Evolutionary conservation across 2,329 filamentous ascomycete species (phyloP).

Genomic region (Aurifilum marmelostoma): DNA sequence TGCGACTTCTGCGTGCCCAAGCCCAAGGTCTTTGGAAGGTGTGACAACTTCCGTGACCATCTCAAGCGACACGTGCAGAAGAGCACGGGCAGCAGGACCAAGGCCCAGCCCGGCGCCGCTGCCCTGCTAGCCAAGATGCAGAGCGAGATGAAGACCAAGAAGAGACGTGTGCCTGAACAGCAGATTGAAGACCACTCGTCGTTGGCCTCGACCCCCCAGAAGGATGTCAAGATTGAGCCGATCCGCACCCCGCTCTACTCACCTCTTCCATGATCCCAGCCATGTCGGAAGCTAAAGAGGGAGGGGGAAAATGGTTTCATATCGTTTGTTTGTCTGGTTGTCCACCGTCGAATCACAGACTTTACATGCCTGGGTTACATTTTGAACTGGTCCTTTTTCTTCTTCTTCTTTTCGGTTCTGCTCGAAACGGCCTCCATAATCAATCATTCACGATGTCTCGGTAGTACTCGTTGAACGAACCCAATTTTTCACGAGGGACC

Average conservation of each 20-base stretch:
- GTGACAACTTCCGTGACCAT: constrained; percentile 27
- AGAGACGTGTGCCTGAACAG: constrained; percentile 8
- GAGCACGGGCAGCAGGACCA: constrained; percentile 25
- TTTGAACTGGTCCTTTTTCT: neutral
- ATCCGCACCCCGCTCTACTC: constrained; percentile 6
- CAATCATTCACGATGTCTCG: constrained; percentile 2
- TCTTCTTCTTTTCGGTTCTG: neutral
- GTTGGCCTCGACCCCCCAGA: neutral
- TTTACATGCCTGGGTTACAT: neutral
- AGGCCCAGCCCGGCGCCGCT: constrained; percentile 19
- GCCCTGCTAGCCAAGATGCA: constrained; percentile 25
- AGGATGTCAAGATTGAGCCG: neutral
- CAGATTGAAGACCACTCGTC: neutral
- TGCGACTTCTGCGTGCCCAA: constrained; percentile 26
- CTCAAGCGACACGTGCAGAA: constrained; percentile 27
- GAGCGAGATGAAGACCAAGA: constrained; percentile 28
- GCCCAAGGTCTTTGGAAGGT: constrained; percentile 23
- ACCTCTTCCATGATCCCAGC: neutral
- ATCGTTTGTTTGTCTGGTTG: neutral
- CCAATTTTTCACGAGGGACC: neutral
- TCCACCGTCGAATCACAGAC: neutral
- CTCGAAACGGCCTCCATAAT: constrained; percentile 2
- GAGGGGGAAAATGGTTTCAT: neutral
- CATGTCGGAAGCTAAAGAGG: no score
- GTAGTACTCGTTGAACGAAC: neutral